A percentile compares a stretch with the other conserved stretches of the same genome.
Evolutionary conservation across 2,329 filamentous ascomycete species (phyloP).

Genomic region (Aureobasidium sp.): DNA sequence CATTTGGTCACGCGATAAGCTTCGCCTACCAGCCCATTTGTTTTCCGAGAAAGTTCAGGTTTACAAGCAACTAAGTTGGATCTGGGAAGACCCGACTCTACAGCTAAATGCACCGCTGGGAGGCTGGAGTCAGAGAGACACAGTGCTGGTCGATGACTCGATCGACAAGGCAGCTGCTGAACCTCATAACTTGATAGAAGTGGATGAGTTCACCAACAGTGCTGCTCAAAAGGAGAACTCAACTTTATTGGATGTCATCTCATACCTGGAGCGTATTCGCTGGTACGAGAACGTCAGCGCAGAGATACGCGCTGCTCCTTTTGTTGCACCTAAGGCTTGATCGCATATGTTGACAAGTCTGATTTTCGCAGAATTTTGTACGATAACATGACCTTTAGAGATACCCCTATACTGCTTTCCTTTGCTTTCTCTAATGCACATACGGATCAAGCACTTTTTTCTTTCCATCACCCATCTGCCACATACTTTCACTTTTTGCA

Average conservation of each 20-base stretch:
- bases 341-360: background rate
- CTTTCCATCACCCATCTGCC: background rate
- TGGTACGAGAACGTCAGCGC: constrained; percentile 3
- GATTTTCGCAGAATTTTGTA: background rate
- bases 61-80: constrained; percentile 71
- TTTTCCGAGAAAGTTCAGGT: constrained; percentile 70
- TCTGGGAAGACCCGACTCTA: constrained; percentile 56
- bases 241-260: constrained; percentile 3
- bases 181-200: constrained; percentile 71
- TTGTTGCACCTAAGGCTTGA: background rate
- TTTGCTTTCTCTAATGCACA: background rate
- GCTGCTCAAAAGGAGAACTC: background rate
- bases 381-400: background rate
- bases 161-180: constrained; percentile 71
- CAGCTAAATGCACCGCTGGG: constrained; percentile 32
- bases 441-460: background rate
- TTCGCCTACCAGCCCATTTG: constrained; percentile 58
- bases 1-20: constrained; percentile 70
- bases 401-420: background rate
- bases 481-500: too few relatives aligned
- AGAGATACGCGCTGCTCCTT: background rate
- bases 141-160: constrained; percentile 83
- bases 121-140: constrained; percentile 75
- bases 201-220: constrained; percentile 61
- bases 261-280: background rate